Base-by-base conservation (phyloP, 768 basidiomycete genomes). In the Scleroderma citrinum region DNA sequence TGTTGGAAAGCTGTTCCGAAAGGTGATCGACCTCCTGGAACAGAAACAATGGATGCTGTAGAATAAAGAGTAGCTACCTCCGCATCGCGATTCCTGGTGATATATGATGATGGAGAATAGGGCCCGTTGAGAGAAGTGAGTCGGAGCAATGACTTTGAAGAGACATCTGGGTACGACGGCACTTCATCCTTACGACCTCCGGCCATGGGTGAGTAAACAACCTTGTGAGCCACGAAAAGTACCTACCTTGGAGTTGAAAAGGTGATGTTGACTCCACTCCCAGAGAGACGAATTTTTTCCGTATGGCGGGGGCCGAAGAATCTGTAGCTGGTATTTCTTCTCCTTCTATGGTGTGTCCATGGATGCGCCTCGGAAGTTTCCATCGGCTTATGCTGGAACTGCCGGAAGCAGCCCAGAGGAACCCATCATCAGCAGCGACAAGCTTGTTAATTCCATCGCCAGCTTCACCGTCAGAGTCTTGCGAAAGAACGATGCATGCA, bases 331-430 rank as follows among this genome's bases (percentile, higher is more conserved):
- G 16, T 20, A 56, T 60, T 29, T 34, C 44, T 19, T 53, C 52
- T 32, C 55, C 55, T 29, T 42, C 61, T 10, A 24, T 37, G 19
- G 56, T 45, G 29, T 42, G 56, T 29, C 45, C 58, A 55, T 13
- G 71, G 54, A 36, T 75, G 68, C 41, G 76, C 67, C 46, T 71
- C 63, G 7, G 88, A 0, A 89, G 80, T 36, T 71, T 74, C 94
- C 93, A 98, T 20, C 92, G 76, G 59, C 76, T 83, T 58, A 97
- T 76, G 46, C 76, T 85, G 7, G 92, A 92, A 38, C 76, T 81
- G 7, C 90, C 87, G 1, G 85, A 85, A 0, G 93, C 92, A 0
- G 93, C 91, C 94, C 94, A 98, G 3, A 97, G 75, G 31, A 85
- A 74, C 46, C 79, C 76, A 59, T 96, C 89, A 57, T 93, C 90